Percentiles rank a stretch among this genome's conserved stretches.
phyloP scores from a whole-genome alignment of 176 grass and related monocot genomes.

The Triticum aestivum region DNA sequence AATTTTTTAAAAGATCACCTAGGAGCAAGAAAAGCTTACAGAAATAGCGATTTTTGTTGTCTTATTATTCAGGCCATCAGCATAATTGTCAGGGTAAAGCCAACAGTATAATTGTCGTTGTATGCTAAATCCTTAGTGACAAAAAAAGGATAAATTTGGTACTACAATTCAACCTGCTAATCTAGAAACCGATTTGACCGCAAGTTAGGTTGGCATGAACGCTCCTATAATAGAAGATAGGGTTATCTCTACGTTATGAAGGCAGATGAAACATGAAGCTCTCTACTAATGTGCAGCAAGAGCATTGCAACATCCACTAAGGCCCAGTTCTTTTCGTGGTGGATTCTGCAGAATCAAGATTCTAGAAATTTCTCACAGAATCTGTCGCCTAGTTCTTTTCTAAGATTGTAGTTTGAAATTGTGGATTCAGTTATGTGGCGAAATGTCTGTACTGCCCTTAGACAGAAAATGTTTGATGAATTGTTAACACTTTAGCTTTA shows the following conservation, averaged over 20 bases:
- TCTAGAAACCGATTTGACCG: not conserved
- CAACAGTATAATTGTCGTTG: not conserved
- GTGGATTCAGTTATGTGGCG: too few relatives aligned
- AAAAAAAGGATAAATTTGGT: not conserved
- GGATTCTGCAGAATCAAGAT: too few relatives aligned
- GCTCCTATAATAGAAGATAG: not conserved
- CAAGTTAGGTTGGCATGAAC: not conserved
- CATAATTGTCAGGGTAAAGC: not conserved
- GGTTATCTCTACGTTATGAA: not conserved
- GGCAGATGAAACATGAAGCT: not conserved
- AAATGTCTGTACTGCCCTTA: too few relatives aligned
- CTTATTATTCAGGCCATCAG: not conserved
- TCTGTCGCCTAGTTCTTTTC: too few relatives aligned
- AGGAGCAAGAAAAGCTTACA: not conserved
- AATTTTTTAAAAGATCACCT: not conserved
- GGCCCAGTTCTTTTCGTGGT: too few relatives aligned
- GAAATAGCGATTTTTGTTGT: not conserved
- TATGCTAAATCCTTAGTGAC: not conserved
- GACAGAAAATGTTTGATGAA: too few relatives aligned
- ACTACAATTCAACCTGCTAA: not conserved
- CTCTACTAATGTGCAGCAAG: slow-evolving; percentile 5
- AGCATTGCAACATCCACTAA: not conserved
- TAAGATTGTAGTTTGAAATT: too few relatives aligned
- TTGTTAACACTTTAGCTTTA: too few relatives aligned
- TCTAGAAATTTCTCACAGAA: too few relatives aligned